phyloP scores from a whole-genome alignment of 83 land plant species.

The Isoetes engelmannii region DNA sequence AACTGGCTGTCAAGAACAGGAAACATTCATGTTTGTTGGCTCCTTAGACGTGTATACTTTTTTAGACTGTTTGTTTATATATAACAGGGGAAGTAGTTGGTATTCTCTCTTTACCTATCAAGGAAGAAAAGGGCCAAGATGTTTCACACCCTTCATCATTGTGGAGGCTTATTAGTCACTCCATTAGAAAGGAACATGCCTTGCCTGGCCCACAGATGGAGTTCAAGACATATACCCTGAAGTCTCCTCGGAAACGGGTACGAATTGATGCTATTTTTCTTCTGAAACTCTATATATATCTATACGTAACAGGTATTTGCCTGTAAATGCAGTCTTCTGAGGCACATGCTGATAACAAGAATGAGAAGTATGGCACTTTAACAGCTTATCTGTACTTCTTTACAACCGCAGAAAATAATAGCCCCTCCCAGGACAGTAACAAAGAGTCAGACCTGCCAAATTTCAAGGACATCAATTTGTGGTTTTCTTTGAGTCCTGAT shows the following conservation, averaged over 20 bases:
- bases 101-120: slow-evolving; percentile 55
- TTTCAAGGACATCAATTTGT: slow-evolving; percentile 58
- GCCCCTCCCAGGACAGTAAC: not conserved
- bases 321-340: slow-evolving; percentile 33
- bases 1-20: not conserved
- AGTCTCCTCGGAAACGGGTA: slow-evolving; percentile 11
- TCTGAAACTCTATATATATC: not conserved
- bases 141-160: slow-evolving; percentile 7
- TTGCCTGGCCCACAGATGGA: slow-evolving; percentile 1
- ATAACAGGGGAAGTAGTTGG: slow-evolving; percentile 68
- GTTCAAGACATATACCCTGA: not conserved
- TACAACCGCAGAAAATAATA: not conserved
- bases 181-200: slow-evolving; percentile 1
- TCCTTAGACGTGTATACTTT: slow-evolving; percentile 4
- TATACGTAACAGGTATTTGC: too few species aligned
- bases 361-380: slow-evolving; percentile 14
- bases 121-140: slow-evolving; percentile 22
- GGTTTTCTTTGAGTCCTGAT: slow-evolving; percentile 49
- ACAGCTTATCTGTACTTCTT: slow-evolving; percentile 37
- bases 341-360: slow-evolving; percentile 25
- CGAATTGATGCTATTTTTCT: not conserved
- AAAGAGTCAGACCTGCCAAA: slow-evolving; percentile 4
- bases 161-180: slow-evolving; percentile 8
- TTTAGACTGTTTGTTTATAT: not conserved
- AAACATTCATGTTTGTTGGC: not conserved